Percentiles rank a stretch among this genome's conserved stretches.
Evolutionary conservation across 2,329 filamentous ascomycete species (phyloP).

Genomic region (Aspergillus hortae): DNA sequence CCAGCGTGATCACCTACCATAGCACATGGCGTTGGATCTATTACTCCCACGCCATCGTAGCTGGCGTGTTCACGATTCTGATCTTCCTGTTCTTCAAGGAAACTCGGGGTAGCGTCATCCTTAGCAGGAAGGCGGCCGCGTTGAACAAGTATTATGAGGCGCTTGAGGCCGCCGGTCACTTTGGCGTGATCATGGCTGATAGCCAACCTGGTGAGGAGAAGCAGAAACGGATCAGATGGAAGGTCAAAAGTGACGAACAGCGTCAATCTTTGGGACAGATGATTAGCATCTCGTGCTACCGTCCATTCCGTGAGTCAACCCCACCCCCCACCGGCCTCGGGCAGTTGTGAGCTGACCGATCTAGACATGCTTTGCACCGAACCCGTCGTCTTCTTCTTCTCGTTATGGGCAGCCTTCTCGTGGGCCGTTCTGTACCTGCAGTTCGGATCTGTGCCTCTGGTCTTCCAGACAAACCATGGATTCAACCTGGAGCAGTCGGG

Average conservation of each 20-base stretch:
- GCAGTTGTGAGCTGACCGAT: not conserved
- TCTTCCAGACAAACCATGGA: slow-evolving; percentile 65
- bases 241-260: slow-evolving; percentile 74
- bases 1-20: slow-evolving; percentile 64
- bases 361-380: slow-evolving; percentile 57
- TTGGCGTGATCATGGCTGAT: slow-evolving; percentile 49
- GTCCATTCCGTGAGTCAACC: slow-evolving; percentile 62
- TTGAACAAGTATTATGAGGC: slow-evolving; percentile 77
- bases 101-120: slow-evolving; percentile 74
- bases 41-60: slow-evolving; percentile 75
- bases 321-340: not conserved
- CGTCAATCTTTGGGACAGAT: slow-evolving; percentile 64
- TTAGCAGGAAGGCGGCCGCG: slow-evolving; percentile 68
- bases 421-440: slow-evolving; percentile 88
- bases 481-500: slow-evolving; percentile 67
- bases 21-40: slow-evolving; percentile 82
- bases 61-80: slow-evolving; percentile 59
- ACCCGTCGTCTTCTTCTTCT: slow-evolving; percentile 69
- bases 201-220: slow-evolving; percentile 26
- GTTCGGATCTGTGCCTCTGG: slow-evolving; percentile 74
- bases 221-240: slow-evolving; percentile 67
- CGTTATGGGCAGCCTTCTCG: slow-evolving; percentile 81
- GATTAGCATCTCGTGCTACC: slow-evolving; percentile 68
- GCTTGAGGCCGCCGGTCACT: slow-evolving; percentile 63
- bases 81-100: slow-evolving; percentile 73